These are phyloP conservation scores for Barnettozyma botsteinii DNA, from an alignment of 805 yeast genomes.

Conservation along the genomic window DNA sequence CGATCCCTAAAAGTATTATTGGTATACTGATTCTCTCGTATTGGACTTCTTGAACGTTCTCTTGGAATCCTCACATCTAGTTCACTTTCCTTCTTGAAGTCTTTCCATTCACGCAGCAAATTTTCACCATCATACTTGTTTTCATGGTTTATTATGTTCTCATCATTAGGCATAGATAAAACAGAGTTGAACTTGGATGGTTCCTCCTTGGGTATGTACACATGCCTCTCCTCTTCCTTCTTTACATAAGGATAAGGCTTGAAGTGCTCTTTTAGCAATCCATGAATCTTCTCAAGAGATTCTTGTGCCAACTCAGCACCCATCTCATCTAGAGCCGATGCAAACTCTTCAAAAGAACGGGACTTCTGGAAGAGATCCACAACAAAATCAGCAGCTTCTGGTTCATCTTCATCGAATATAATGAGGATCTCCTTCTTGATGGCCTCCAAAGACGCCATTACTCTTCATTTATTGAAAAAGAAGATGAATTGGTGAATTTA, in stretches of 20 bases:
- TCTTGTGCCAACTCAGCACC: conserved; percentile 37
- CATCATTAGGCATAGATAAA: conserved; percentile 19
- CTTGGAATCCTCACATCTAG: conserved; percentile 9
- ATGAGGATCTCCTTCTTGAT: conserved; percentile 17
- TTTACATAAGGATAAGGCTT: background rate
- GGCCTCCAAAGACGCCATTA: conserved; percentile 3
- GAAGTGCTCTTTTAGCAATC: background rate
- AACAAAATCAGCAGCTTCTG: conserved; percentile 41
- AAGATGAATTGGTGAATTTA: too few relatives aligned
- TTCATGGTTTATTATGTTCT: conserved; percentile 15
- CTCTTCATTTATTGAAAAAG: too few relatives aligned
- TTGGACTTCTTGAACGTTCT: conserved; percentile 12
- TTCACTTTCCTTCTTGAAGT: conserved; percentile 20
- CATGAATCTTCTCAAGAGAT: conserved; percentile 18
- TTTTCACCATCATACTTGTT: conserved; percentile 14
- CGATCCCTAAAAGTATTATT: conserved; percentile 17
- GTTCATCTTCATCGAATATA: conserved; percentile 35
- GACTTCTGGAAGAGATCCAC: conserved; percentile 33
- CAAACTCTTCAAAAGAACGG: conserved; percentile 30
- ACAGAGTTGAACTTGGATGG: conserved; percentile 4
- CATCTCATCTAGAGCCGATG: conserved; percentile 31
- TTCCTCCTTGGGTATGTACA: conserved; percentile 18
- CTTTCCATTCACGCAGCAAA: conserved; percentile 16
- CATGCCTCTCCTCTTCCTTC: conserved; percentile 6
- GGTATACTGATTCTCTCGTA: background rate